phyloP scores from a whole-genome alignment of 2,329 filamentous ascomycete species.

The Xylaria sp. region DNA sequence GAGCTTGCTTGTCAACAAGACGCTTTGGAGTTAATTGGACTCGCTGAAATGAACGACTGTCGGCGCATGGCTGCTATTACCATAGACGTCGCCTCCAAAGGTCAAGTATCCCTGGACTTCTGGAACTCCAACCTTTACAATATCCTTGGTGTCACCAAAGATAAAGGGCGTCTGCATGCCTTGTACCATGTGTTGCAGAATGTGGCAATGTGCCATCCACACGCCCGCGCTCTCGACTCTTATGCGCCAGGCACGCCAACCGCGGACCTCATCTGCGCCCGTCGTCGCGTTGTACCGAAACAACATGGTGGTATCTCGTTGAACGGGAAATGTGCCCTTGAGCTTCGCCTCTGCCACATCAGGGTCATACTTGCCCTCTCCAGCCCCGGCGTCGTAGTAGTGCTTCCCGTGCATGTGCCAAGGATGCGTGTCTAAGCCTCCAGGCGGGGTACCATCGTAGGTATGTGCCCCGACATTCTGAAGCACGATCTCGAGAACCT shows the following conservation, averaged over 20 bases:
- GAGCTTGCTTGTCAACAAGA: neutral
- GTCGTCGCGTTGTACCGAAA: conserved; percentile 31
- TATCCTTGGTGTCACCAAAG: conserved; percentile 28
- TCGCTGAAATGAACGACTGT: conserved; percentile 30
- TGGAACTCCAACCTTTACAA: conserved; percentile 21
- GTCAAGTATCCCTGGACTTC: conserved; percentile 30
- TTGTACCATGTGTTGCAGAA: conserved; percentile 29
- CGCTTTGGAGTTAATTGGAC: neutral
- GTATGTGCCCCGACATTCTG: conserved; percentile 25
- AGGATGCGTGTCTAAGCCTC: conserved; percentile 26
- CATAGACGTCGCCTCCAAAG: conserved; percentile 30
- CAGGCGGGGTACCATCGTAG: conserved; percentile 17
- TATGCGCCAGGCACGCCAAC: conserved; percentile 30
- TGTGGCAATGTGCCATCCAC: conserved; percentile 32
- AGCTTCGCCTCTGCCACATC: conserved; percentile 25
- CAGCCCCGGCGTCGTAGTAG: conserved; percentile 30
- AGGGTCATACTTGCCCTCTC: conserved; percentile 27
- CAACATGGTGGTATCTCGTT: conserved; percentile 29
- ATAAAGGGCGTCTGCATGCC: conserved; percentile 32
- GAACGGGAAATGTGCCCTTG: conserved; percentile 19
- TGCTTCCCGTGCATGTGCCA: conserved; percentile 34
- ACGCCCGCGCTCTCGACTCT: conserved; percentile 30
- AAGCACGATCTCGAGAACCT: conserved; percentile 32
- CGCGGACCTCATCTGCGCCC: conserved; percentile 12
- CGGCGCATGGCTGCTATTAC: conserved; percentile 31